phyloP scores from a whole-genome alignment of 169 alveolate species.

The Plasmodium gonderi region DNA sequence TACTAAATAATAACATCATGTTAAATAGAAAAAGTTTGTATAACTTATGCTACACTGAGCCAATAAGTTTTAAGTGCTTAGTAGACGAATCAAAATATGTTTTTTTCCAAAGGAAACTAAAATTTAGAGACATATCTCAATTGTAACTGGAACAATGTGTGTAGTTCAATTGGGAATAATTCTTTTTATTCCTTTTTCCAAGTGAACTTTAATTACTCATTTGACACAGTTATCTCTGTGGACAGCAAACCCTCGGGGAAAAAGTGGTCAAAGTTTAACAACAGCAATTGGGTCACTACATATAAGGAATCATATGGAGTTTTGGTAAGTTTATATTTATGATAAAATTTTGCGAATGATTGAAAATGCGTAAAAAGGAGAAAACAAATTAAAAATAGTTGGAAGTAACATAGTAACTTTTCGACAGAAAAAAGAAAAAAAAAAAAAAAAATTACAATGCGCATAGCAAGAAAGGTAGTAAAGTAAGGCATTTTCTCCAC shows the following conservation, averaged over 20 bases:
- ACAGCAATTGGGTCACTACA: too few species aligned
- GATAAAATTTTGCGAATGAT: background rate
- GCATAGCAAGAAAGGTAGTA: background rate
- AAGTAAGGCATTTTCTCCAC: background rate
- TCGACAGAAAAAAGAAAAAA: background rate
- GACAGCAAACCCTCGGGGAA: too few species aligned
- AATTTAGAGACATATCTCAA: slow-evolving; percentile 77
- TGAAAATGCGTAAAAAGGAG: background rate
- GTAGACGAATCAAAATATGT: slow-evolving; percentile 85
- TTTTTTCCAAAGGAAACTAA: slow-evolving; percentile 72
- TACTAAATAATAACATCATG: slow-evolving; percentile 77
- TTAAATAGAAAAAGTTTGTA: slow-evolving; percentile 81
- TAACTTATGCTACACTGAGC: slow-evolving; percentile 81
- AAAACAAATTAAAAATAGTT: background rate
- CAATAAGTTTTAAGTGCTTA: slow-evolving; percentile 81
- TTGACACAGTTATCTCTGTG: too few species aligned
- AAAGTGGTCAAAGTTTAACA: too few species aligned
- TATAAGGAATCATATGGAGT: too few species aligned
- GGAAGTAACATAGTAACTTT: background rate
- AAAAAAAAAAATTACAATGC: background rate
- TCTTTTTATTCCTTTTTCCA: too few species aligned
- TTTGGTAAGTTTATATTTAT: too few species aligned
- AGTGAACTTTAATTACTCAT: too few species aligned
- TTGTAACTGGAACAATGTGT: background rate
- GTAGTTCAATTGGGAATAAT: too few species aligned